These are phyloP conservation scores for Lactarius tabidus DNA, from an alignment of 768 basidiomycete species.

Conservation along the genomic window DNA sequence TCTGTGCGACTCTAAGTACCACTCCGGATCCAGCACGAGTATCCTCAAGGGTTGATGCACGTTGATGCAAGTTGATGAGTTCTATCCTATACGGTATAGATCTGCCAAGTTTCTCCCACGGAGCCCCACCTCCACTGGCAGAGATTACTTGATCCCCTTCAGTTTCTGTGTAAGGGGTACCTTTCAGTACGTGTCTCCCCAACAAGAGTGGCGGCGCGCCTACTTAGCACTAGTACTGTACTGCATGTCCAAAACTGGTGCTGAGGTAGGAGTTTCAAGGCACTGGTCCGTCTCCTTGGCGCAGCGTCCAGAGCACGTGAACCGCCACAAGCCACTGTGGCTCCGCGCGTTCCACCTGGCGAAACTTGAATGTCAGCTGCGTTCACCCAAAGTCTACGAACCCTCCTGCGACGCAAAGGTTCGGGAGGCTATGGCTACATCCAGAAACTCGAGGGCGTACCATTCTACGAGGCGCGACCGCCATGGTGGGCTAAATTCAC, in stretches of 20 bases:
- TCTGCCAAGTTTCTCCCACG: no score
- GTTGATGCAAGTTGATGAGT: no score
- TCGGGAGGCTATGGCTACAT: constrained; percentile 13
- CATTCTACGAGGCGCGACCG: constrained; percentile 20
- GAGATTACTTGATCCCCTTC: no score
- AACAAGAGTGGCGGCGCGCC: not conserved
- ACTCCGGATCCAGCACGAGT: no score
- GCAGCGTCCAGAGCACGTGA: not conserved
- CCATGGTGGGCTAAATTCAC: constrained; percentile 25
- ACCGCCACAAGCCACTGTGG: not conserved
- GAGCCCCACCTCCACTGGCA: no score
- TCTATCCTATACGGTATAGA: no score
- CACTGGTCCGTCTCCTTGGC: not conserved
- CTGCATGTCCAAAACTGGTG: no score
- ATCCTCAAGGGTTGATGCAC: no score
- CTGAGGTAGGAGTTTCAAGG: no score
- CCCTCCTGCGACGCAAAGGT: constrained; percentile 10
- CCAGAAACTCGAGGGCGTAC: constrained; percentile 1
- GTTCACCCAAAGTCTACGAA: constrained; percentile 8
- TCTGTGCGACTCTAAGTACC: no score
- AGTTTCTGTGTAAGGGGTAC: no score
- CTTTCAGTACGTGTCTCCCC: not conserved
- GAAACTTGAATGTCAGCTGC: constrained; percentile 1
- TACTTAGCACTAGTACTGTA: no score
- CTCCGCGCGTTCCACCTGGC: not conserved